A percentile compares a stretch with the other conserved stretches of the same genome.
phyloP scores from a whole-genome alignment of 805 yeast species.

The Kazachstania africana region DNA sequence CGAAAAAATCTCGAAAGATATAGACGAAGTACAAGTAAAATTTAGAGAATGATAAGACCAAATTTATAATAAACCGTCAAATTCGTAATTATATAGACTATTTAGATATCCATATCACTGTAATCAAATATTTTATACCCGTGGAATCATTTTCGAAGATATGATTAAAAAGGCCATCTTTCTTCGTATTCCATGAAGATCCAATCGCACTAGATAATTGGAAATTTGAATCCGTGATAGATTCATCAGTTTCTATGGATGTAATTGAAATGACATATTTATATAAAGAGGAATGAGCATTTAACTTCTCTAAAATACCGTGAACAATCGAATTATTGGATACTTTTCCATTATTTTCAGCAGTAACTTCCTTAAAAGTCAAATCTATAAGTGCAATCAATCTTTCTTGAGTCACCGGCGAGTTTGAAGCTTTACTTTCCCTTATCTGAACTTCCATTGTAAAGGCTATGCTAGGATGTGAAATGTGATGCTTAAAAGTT shows the following conservation, averaged over 20 bases:
- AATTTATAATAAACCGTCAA: too few relatives aligned
- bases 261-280: slow-evolving; percentile 43
- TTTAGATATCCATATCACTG: slow-evolving; percentile 25
- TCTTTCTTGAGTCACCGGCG: too few relatives aligned
- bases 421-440: too few relatives aligned
- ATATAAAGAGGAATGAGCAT: slow-evolving; percentile 37
- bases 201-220: slow-evolving; percentile 32
- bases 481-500: too few relatives aligned
- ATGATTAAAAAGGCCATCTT: slow-evolving; percentile 40
- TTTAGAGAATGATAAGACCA: not conserved
- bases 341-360: slow-evolving; percentile 2
- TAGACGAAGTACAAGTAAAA: not conserved
- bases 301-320: slow-evolving; percentile 27
- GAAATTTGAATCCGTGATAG: slow-evolving; percentile 6
- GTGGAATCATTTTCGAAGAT: slow-evolving; percentile 13
- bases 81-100: slow-evolving; percentile 5
- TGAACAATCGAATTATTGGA: slow-evolving; percentile 21
- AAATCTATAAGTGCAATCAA: slow-evolving; percentile 9
- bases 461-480: too few relatives aligned
- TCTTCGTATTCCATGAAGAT: slow-evolving; percentile 43
- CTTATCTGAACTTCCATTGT: too few relatives aligned
- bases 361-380: slow-evolving; percentile 2
- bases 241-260: slow-evolving; percentile 19
- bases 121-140: slow-evolving; percentile 16
- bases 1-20: not conserved